Percentiles rank a stretch among this genome's conserved stretches.
Evolutionary conservation across 2,329 filamentous ascomycete genomes (phyloP).

Genomic region (Mariannaea sp.): DNA sequence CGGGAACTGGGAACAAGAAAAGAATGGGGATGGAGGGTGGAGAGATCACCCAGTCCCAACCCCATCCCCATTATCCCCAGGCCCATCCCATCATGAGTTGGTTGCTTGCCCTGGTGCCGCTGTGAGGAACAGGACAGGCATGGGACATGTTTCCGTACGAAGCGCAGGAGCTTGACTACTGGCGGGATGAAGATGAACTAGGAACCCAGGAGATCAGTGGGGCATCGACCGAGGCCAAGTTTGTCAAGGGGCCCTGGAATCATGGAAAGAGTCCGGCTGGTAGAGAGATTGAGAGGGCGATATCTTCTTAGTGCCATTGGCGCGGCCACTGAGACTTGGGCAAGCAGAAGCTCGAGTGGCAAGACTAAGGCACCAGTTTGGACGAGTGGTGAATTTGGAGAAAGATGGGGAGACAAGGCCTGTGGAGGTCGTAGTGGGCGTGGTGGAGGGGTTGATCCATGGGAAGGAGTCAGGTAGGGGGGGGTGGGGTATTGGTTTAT

Average conservation of each 20-base stretch:
- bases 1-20: conserved; percentile 14
- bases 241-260: conserved; percentile 21
- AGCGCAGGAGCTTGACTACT: background rate
- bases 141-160: conserved; percentile 4
- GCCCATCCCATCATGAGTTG: background rate
- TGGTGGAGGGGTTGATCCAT: conserved; percentile 8
- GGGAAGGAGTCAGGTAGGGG: conserved; percentile 2
- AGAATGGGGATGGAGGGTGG: conserved; percentile 8
- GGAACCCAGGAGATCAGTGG: conserved; percentile 34
- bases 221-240: conserved; percentile 35
- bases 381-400: conserved; percentile 28
- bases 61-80: background rate
- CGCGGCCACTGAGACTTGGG: conserved; percentile 26
- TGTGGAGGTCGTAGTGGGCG: background rate
- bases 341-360: conserved; percentile 25
- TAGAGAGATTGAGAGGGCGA: conserved; percentile 10
- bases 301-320: conserved; percentile 14
- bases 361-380: conserved; percentile 21
- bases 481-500: background rate
- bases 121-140: background rate
- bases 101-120: conserved; percentile 14
- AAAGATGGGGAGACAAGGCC: conserved; percentile 31
- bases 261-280: conserved; percentile 17
- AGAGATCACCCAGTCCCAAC: conserved; percentile 32
- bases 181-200: conserved; percentile 24